phyloP scores from a whole-genome alignment of 2,329 filamentous ascomycete species.

The Fusarium sp. region DNA sequence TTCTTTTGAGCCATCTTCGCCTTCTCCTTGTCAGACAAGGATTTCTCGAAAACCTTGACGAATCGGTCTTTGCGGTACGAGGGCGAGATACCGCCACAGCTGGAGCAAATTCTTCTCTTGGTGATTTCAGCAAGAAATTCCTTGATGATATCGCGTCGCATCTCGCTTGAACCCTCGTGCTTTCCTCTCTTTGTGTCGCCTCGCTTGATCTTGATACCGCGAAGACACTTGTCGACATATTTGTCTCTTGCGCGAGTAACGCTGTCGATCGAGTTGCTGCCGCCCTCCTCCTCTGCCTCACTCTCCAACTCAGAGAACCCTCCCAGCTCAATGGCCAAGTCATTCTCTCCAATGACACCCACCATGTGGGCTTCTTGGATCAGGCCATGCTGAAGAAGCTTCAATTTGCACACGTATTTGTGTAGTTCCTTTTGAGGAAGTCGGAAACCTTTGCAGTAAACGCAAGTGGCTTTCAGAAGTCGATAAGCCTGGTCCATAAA shows the following conservation, averaged over 20 bases:
- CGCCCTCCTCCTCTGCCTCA: slow-evolving; percentile 72
- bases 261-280: slow-evolving; percentile 61
- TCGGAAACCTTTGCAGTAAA: slow-evolving; percentile 89
- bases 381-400: slow-evolving; percentile 85
- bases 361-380: slow-evolving; percentile 73
- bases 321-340: slow-evolving; percentile 51
- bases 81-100: slow-evolving; percentile 77
- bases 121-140: slow-evolving; percentile 82
- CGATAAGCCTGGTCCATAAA: slow-evolving; percentile 94
- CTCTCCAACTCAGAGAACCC: slow-evolving; percentile 59
- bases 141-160: slow-evolving; percentile 79
- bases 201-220: slow-evolving; percentile 62
- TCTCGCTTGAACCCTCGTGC: slow-evolving; percentile 84
- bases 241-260: slow-evolving; percentile 64
- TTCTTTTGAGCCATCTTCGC: slow-evolving; percentile 77
- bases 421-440: slow-evolving; percentile 81
- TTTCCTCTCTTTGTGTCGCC: slow-evolving; percentile 71
- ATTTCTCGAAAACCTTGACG: slow-evolving; percentile 92
- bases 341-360: slow-evolving; percentile 61
- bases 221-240: slow-evolving; percentile 80
- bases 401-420: slow-evolving; percentile 83
- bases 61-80: slow-evolving; percentile 88
- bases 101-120: slow-evolving; percentile 74
- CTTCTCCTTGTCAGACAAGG: slow-evolving; percentile 78
- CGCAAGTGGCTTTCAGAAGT: slow-evolving; percentile 86